Percentiles rank a stretch among this genome's conserved stretches.
These are phyloP conservation scores for Podospora appendiculata DNA, from an alignment of 495 filamentous ascomycete species.

Conservation along the genomic window DNA sequence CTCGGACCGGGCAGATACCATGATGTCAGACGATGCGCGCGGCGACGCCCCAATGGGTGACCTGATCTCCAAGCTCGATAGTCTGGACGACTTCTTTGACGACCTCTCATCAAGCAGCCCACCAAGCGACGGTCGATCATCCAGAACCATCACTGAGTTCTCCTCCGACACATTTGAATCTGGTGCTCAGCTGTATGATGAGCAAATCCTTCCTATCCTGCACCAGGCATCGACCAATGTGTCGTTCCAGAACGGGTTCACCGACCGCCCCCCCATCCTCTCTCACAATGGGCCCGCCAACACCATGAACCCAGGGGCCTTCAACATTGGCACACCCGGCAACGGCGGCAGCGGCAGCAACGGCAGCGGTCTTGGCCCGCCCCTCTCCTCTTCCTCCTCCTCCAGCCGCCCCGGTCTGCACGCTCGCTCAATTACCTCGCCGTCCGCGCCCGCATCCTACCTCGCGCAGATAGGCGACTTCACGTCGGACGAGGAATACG, in stretches of 20 bases:
- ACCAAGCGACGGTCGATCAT: constrained; percentile 46
- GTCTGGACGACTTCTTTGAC: constrained; percentile 93
- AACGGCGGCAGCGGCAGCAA: no score
- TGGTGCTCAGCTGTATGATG: constrained; percentile 84
- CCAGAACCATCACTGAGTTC: constrained; percentile 57
- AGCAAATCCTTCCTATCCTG: constrained; percentile 85
- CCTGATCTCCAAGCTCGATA: constrained; percentile 83
- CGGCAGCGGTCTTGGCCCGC: neutral
- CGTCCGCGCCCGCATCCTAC: constrained; percentile 50
- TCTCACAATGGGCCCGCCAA: constrained; percentile 34
- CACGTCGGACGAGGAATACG: constrained; percentile 43
- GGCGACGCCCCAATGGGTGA: constrained; percentile 67
- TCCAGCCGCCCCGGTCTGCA: constrained; percentile 48
- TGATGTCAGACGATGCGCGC: constrained; percentile 82
- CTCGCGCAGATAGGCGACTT: constrained; percentile 48
- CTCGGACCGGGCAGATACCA: constrained; percentile 65
- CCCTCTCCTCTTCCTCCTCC: neutral
- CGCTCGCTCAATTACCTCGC: constrained; percentile 67
- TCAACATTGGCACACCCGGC: constrained; percentile 27
- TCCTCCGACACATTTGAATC: constrained; percentile 58
- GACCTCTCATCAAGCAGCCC: constrained; percentile 42
- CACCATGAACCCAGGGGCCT: constrained; percentile 56
- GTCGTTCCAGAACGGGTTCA: constrained; percentile 84
- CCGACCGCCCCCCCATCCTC: constrained; percentile 54
- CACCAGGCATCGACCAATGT: constrained; percentile 59